Evolutionary conservation across 352 stramenopile genomes (phyloP).

Genomic region (Pilasporangium apinafurcum): DNA sequence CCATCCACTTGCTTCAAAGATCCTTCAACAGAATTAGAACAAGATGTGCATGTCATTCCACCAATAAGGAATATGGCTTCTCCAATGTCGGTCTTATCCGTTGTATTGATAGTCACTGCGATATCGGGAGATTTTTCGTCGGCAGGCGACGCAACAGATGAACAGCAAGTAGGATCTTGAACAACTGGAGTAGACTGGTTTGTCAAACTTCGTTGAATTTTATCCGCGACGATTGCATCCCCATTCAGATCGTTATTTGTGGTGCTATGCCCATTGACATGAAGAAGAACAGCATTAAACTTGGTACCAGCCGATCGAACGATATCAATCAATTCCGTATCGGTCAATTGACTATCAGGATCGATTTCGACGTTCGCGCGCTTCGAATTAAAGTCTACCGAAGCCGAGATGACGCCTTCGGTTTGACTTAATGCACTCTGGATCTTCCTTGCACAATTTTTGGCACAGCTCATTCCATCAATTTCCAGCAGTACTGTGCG

Average conservation of each 20-base stretch:
- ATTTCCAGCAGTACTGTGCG: conserved; percentile 47
- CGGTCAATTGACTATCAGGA: conserved; percentile 45
- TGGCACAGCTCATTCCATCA: conserved; percentile 60
- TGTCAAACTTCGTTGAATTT: no score
- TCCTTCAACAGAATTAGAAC: conserved; percentile 86
- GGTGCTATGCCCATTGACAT: no score
- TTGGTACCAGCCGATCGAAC: conserved; percentile 35
- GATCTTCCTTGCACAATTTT: conserved; percentile 68
- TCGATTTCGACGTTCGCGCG: conserved; percentile 56
- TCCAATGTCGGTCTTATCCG: conserved; percentile 32
- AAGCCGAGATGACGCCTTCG: conserved; percentile 57
- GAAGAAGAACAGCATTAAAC: conserved; percentile 28
- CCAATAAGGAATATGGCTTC: conserved; percentile 63
- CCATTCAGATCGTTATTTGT: no score
- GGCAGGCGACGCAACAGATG: conserved; percentile 1
- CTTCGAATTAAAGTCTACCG: conserved; percentile 63
- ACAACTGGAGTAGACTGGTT: not conserved
- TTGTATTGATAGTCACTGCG: conserved; percentile 20
- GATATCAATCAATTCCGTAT: conserved; percentile 47
- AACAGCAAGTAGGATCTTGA: not conserved
- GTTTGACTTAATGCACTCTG: conserved; percentile 46
- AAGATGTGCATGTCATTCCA: conserved; percentile 92
- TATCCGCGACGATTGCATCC: no score
- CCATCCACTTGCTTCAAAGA: conserved; percentile 72
- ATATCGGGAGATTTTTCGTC: conserved; percentile 17